These are phyloP conservation scores for Strigomonas culicis DNA, from an alignment of 208 protist species.

Conservation along the genomic window DNA sequence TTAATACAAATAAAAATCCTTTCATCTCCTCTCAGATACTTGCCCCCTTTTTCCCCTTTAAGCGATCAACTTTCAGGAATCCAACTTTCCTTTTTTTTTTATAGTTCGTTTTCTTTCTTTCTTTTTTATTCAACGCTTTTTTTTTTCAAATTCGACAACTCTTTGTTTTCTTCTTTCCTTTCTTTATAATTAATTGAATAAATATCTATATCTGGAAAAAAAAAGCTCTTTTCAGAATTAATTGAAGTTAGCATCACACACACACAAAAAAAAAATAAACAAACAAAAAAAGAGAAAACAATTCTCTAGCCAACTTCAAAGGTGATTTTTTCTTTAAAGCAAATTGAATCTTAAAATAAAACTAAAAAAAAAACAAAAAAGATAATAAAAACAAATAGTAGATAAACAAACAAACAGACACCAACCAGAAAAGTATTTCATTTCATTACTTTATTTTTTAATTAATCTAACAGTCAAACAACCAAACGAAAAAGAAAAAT, in stretches of 20 bases:
- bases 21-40: neutral
- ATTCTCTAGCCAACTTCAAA: neutral
- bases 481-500: constrained; percentile 4
- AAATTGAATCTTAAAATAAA: neutral
- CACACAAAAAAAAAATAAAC: neutral
- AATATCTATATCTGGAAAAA: neutral
- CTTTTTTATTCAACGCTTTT: constrained; percentile 16
- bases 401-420: constrained; percentile 4
- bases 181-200: neutral
- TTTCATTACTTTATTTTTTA: constrained; percentile 9
- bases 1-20: constrained; percentile 10
- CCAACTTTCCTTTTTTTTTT: constrained; percentile 19
- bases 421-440: constrained; percentile 1
- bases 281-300: neutral
- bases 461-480: neutral
- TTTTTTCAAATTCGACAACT: neutral
- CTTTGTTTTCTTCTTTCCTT: constrained; percentile 12
- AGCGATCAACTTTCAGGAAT: neutral
- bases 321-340: constrained; percentile 5
- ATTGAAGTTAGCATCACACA: neutral
- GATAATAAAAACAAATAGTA: constrained; percentile 8
- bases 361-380: constrained; percentile 8
- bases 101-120: constrained; percentile 7
- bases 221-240: neutral
- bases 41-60: neutral